These are phyloP conservation scores for Cephalotrichum gorgonifer DNA, from an alignment of 2,329 filamentous ascomycete genomes.

Conservation along the genomic window DNA sequence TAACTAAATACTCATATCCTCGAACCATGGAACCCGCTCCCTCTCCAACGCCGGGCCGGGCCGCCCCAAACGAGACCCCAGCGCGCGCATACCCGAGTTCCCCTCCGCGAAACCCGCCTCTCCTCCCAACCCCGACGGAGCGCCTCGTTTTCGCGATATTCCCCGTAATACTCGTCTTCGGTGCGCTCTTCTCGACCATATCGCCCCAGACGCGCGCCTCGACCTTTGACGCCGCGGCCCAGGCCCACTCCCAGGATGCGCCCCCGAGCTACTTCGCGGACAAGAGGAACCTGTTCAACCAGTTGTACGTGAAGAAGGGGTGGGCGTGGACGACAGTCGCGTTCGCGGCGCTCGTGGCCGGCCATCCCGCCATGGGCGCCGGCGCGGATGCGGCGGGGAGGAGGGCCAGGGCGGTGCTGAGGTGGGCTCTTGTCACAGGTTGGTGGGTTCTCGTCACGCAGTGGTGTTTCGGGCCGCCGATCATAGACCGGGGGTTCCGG, in stretches of 20 bases:
- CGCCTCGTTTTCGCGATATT: conserved; percentile 57
- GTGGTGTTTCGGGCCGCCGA: conserved; percentile 87
- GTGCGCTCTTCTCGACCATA: conserved; percentile 68
- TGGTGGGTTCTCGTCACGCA: conserved; percentile 87
- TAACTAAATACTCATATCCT: too few relatives aligned
- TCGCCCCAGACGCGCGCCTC: conserved; percentile 60
- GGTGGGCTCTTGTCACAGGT: conserved; percentile 63
- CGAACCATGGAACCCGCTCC: too few relatives aligned
- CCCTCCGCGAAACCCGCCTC: conserved; percentile 37
- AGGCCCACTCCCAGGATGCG: conserved; percentile 50
- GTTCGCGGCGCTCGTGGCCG: conserved; percentile 59
- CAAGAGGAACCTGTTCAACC: conserved; percentile 87
- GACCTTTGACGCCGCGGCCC: conserved; percentile 50
- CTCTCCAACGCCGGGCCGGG: background rate
- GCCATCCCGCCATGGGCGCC: conserved; percentile 47
- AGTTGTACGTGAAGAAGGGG: conserved; percentile 87
- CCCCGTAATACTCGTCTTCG: conserved; percentile 67
- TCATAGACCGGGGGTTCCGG: conserved; percentile 86
- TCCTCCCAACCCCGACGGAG: conserved; percentile 62
- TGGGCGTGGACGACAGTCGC: conserved; percentile 84
- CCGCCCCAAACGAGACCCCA: too few relatives aligned
- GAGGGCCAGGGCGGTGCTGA: conserved; percentile 44
- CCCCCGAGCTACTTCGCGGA: conserved; percentile 84
- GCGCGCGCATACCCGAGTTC: background rate
- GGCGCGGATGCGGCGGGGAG: conserved; percentile 12